These are phyloP conservation scores for Fusarium sambucinum DNA, from an alignment of 2,329 filamentous ascomycete species.

Conservation along the genomic window DNA sequence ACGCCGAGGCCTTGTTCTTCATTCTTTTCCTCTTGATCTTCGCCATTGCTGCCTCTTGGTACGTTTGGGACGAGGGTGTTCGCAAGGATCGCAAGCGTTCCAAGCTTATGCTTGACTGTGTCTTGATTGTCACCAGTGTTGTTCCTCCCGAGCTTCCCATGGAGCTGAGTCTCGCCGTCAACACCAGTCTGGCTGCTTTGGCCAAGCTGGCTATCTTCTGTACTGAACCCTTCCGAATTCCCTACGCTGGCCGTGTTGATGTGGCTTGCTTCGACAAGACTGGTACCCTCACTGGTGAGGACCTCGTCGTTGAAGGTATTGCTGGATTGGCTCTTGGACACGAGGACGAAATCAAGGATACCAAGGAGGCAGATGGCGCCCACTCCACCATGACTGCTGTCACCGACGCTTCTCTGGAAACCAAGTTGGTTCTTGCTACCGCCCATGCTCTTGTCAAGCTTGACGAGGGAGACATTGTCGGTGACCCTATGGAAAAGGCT, in stretches of 20 bases:
- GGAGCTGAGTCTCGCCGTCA: constrained; percentile 97
- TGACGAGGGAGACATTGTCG: constrained; percentile 96
- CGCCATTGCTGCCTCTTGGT: constrained; percentile 97
- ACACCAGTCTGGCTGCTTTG: constrained; percentile 93
- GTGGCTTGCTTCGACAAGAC: constrained; percentile 99
- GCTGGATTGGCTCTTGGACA: constrained; percentile 85
- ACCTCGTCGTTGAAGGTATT: constrained; percentile 96
- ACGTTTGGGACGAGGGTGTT: constrained; percentile 98
- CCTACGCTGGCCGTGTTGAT: constrained; percentile 94
- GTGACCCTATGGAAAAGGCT: constrained; percentile 99
- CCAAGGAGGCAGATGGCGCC: constrained; percentile 80
- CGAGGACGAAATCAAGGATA: constrained; percentile 69
- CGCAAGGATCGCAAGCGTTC: constrained; percentile 94
- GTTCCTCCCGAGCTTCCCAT: constrained; percentile 98
- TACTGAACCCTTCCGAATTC: constrained; percentile 98
- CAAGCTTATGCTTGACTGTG: constrained; percentile 95
- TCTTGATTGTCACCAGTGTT: constrained; percentile 97
- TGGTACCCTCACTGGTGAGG: constrained; percentile 94
- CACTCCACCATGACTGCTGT: constrained; percentile 83
- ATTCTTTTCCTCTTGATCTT: constrained; percentile 97
- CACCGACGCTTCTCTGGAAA: constrained; percentile 78
- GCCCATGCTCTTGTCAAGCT: constrained; percentile 96
- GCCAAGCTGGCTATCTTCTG: constrained; percentile 98
- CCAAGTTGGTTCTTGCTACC: constrained; percentile 91
- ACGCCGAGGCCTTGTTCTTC: constrained; percentile 94